These are phyloP conservation scores for Clarireedia sp. DNA, from an alignment of 2,329 filamentous ascomycete genomes.

Conservation along the genomic window DNA sequence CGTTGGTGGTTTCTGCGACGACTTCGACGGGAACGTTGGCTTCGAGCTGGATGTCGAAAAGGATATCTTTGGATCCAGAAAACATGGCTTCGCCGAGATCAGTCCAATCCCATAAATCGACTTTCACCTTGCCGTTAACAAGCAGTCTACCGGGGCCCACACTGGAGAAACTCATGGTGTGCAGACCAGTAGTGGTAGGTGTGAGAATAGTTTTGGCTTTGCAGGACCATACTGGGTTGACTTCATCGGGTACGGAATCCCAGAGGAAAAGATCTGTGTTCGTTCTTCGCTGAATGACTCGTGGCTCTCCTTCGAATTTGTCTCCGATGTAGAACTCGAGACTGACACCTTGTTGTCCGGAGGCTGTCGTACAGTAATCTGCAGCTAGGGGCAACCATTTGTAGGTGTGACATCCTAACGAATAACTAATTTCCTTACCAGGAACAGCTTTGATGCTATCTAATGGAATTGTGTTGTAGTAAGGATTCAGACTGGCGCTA, in stretches of 20 bases:
- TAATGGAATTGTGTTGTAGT: constrained; percentile 58
- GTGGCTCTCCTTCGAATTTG: constrained; percentile 49
- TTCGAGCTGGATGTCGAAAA: constrained; percentile 52
- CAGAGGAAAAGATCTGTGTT: constrained; percentile 64
- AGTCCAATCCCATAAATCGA: constrained; percentile 63
- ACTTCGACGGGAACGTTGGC: constrained; percentile 53
- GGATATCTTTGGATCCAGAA: constrained; percentile 56
- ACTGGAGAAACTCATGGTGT: constrained; percentile 60
- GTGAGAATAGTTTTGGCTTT: constrained; percentile 47
- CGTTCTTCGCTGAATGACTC: constrained; percentile 48
- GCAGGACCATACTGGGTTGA: constrained; percentile 53
- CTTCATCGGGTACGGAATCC: constrained; percentile 57
- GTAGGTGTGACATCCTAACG: constrained; percentile 54
- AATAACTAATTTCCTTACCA: constrained; percentile 49
- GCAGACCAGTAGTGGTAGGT: constrained; percentile 49
- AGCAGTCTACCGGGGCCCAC: constrained; percentile 57
- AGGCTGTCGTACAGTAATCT: constrained; percentile 46
- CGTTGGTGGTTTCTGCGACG: constrained; percentile 57
- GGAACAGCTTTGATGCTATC: constrained; percentile 51
- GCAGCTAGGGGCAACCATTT: constrained; percentile 60
- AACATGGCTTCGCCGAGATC: constrained; percentile 66
- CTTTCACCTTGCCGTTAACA: constrained; percentile 49
- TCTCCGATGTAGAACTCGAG: constrained; percentile 60
- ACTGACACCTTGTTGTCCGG: constrained; percentile 51
- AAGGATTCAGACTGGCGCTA: constrained; percentile 60